Evolutionary conservation across 768 basidiomycete genomes (phyloP).

Genomic region (Tricholoma saponaceum): DNA sequence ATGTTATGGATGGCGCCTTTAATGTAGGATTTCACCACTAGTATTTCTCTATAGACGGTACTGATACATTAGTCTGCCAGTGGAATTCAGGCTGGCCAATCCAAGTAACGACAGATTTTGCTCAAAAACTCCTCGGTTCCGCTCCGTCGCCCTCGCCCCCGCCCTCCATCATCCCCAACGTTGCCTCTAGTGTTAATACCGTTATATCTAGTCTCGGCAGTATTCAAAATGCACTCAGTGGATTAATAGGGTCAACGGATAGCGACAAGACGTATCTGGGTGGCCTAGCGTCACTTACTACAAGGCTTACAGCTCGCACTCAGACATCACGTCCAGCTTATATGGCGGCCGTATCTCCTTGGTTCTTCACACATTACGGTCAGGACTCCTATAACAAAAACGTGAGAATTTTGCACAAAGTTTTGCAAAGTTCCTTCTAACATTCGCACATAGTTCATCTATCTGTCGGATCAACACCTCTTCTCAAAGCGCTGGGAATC

Average conservation of each 20-base stretch:
- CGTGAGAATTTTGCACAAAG: slow-evolving; percentile 29
- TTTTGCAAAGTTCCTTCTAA: neutral
- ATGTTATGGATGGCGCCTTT: slow-evolving; percentile 55
- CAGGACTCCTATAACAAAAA: slow-evolving; percentile 70
- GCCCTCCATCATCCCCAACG: neutral
- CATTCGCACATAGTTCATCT: slow-evolving; percentile 46
- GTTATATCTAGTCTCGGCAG: neutral
- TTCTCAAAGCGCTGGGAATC: slow-evolving; percentile 67
- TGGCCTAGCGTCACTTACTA: slow-evolving; percentile 29
- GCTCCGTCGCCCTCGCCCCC: slow-evolving; percentile 3
- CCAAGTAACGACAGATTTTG: slow-evolving; percentile 44
- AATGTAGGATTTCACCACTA: slow-evolving; percentile 37
- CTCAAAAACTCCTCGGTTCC: slow-evolving; percentile 25
- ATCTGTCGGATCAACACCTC: slow-evolving; percentile 63
- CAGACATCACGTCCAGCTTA: slow-evolving; percentile 29
- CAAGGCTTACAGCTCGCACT: slow-evolving; percentile 20
- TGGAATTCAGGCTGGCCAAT: slow-evolving; percentile 84
- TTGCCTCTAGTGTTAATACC: neutral
- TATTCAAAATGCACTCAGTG: slow-evolving; percentile 9
- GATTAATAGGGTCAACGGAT: slow-evolving; percentile 35
- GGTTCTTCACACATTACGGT: slow-evolving; percentile 81
- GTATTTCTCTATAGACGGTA: neutral
- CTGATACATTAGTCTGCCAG: slow-evolving; percentile 27
- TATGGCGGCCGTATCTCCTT: slow-evolving; percentile 60
- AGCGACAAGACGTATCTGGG: slow-evolving; percentile 54